Evolutionary conservation across 176 grass and related monocot genomes (phyloP), one percentile per base, ranked within the genome.

Genomic region (Oryza meyeriana): DNA sequence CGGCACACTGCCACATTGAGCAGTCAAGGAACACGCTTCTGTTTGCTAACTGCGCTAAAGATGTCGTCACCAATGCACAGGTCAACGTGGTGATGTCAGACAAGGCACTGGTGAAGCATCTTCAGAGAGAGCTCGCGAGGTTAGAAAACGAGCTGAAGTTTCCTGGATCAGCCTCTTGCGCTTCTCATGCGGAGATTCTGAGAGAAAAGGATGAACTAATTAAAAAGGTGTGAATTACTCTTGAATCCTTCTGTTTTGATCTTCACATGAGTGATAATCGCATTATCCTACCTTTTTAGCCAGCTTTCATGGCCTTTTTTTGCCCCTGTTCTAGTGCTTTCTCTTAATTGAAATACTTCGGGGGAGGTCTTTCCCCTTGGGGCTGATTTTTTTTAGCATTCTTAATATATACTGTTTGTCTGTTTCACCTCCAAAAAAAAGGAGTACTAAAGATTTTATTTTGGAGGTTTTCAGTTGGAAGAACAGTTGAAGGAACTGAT

Each of bases 21-120:
- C 92, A 98, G 76, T 95, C 95, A 22, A 90, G 88, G 76, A 98
- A 98, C 82, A 93, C 92, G 1, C 93, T 98, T 40, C 34, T 98
- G 40, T 98, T 98, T 5, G 95, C 95, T 41, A 95, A 88, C 69
- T 95, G 95, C 40, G 90, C 95, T 2, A 95, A 95, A 57, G 77
- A 95, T 40, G 95, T 95, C 11, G 88, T 64, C 50, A 95, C 90
- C 25, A 88, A 95, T 10, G 95, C 95, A 63, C 81, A 85, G 20
- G 95, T 98, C 76, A 98, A 98, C 7, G 68, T 95, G 8, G 86
- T 98, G 28, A 95, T 98, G 87, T 93, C 95, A 33, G 90, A 98
- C 76, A 98, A 95, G 85, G 90, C 87, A 29, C 52, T 98, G 41
- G 90, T 98, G 72, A 95, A 91, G 80, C 92, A 91, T 42, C 93